phyloP scores from a whole-genome alignment of 768 basidiomycete species.

The Hysterangium stoloniferum region DNA sequence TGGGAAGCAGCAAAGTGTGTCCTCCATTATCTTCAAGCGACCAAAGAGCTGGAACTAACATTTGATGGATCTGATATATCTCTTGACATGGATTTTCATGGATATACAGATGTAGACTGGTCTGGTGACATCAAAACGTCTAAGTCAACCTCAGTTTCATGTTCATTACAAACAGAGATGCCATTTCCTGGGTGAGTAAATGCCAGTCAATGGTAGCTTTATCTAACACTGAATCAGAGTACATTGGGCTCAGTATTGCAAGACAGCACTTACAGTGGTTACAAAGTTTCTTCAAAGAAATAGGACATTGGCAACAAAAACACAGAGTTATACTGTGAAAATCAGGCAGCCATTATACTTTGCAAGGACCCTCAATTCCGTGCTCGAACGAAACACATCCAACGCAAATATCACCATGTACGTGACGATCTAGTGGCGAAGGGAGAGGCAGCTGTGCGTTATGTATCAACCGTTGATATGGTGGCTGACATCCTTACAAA shows the following conservation, averaged over 20 bases:
- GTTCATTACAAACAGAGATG: conserved; percentile 18
- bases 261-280: conserved; percentile 11
- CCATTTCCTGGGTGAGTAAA: conserved; percentile 20
- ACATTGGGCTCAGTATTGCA: conserved; percentile 18
- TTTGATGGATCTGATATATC: conserved; percentile 13
- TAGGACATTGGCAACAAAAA: conserved; percentile 15
- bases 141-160: conserved; percentile 27
- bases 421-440: conserved; percentile 6
- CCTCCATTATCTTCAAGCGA: conserved; percentile 9
- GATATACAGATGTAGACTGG: no score
- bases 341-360: conserved; percentile 21
- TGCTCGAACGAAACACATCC: conserved; percentile 18
- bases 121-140: conserved; percentile 20
- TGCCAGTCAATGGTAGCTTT: conserved; percentile 20
- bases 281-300: neutral
- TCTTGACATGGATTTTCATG: conserved; percentile 22
- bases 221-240: conserved; percentile 25
- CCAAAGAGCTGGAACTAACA: neutral
- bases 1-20: conserved; percentile 12
- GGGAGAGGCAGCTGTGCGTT: conserved; percentile 9
- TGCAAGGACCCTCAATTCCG: conserved; percentile 23
- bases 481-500: conserved; percentile 21
- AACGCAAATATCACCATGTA: conserved; percentile 14
- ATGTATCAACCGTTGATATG: conserved; percentile 15
- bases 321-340: conserved; percentile 25